A percentile compares a stretch with the other conserved stretches of the same genome.
These are phyloP conservation scores for Nothophytophthora sp. DNA, from an alignment of 352 stramenopile species.

Conservation along the genomic window DNA sequence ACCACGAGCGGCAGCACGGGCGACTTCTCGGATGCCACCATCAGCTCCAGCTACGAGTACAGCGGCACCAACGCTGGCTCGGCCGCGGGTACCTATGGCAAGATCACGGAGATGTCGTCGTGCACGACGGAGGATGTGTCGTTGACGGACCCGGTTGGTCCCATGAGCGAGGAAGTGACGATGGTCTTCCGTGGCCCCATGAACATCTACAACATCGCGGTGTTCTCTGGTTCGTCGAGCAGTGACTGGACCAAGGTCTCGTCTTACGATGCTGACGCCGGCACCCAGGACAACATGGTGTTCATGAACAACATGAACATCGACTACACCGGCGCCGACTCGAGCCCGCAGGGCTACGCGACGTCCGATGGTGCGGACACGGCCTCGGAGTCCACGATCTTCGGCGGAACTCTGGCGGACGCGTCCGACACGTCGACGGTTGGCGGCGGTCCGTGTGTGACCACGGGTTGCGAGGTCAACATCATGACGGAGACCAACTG, in stretches of 20 bases:
- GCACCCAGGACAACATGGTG: constrained; percentile 45
- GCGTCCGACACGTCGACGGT: constrained; percentile 42
- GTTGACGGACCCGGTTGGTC: constrained; percentile 38
- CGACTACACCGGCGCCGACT: constrained; percentile 43
- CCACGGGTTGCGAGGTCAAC: constrained; percentile 74
- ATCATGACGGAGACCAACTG: constrained; percentile 73
- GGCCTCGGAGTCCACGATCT: constrained; percentile 33
- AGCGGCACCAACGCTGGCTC: constrained; percentile 37
- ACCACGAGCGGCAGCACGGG: constrained; percentile 13
- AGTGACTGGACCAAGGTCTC: constrained; percentile 49
- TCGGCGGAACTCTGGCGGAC: constrained; percentile 49
- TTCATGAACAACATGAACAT: constrained; percentile 73
- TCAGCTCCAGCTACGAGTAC: constrained; percentile 56
- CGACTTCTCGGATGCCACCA: constrained; percentile 39
- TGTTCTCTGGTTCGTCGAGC: constrained; percentile 32
- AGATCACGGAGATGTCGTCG: constrained; percentile 34
- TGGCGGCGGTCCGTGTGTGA: constrained; percentile 50
- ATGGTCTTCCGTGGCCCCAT: constrained; percentile 64
- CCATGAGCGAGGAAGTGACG: constrained; percentile 52
- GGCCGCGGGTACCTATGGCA: constrained; percentile 41
- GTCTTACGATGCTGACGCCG: constrained; percentile 32
- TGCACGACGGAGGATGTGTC: constrained; percentile 38
- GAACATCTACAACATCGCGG: constrained; percentile 62
- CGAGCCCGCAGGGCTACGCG: constrained; percentile 51
- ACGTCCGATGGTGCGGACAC: constrained; percentile 30